Conservation (phyloP, 2,329 filamentous ascomycete species). For the Aspergillus intermedius region DNA sequence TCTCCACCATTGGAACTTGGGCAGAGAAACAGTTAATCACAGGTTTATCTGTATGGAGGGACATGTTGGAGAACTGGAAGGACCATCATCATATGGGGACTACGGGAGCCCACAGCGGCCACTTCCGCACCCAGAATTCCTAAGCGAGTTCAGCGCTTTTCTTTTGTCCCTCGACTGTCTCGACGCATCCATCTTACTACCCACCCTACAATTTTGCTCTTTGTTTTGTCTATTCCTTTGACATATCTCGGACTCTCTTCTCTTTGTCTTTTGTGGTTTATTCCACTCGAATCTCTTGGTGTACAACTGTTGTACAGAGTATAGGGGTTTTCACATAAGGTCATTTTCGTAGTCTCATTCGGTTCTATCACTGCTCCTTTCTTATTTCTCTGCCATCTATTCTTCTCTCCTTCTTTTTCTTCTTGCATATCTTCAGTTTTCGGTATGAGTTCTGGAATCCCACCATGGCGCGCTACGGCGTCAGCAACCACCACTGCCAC, state of each 20-base stretch:
- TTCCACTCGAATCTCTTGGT: not conserved
- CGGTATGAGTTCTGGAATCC: conserved; percentile 34
- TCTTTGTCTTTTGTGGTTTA: conserved; percentile 3
- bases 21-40: conserved; percentile 5
- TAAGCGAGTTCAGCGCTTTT: not conserved
- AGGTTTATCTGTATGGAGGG: not conserved
- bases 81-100: not conserved
- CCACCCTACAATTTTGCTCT: not conserved
- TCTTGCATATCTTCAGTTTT: conserved; percentile 13
- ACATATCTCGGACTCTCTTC: not conserved
- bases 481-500: conserved; percentile 24
- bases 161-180: not conserved
- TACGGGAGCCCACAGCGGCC: conserved; percentile 2
- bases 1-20: conserved; percentile 8
- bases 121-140: not conserved
- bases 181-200: not conserved
- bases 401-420: conserved; percentile 8
- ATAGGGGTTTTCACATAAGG: not conserved
- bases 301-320: not conserved
- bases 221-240: not conserved
- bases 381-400: conserved; percentile 10
- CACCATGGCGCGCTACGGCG: conserved; percentile 33
- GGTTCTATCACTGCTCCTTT: conserved; percentile 1
- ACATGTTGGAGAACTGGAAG: not conserved
- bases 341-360: conserved; percentile 9